Evolutionary conservation across 805 yeast species (phyloP), one percentile per base, ranked within the genome.

Genomic region (Ogataea angusta): DNA sequence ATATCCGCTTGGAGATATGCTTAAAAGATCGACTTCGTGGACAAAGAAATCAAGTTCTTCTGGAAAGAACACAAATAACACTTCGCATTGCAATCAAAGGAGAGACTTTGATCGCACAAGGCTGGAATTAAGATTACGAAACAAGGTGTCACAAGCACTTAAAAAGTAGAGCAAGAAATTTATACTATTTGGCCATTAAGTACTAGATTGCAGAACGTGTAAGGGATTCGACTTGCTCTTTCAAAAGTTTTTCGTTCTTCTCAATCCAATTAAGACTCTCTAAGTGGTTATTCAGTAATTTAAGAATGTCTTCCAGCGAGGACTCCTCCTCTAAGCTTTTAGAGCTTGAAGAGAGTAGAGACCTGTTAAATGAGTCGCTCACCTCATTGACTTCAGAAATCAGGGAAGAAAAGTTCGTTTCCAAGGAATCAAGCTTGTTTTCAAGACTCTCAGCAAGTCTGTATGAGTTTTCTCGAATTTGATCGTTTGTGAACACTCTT

Each of bases 201-300:
- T 23, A 30, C 16, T 22, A 30, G 26, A 36, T 23, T 19, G 41
- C 17, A 30, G 40, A 33, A 4, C 47, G 53, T 31, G 53, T 60
- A 27, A 70, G 46, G 37, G 60, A 58, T 26, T 72, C 76, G 45
- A 93, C 61, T 61, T 86, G 84, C 26, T 75, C 73, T 58, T 83
- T 86, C 52, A 93, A 70, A 17, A 68, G 68, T 14, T 72, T 72
- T 38, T 95, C 87, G 47, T 81, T 77, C 47, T 73, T 74, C 57
- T 93, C 96, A 42, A 93, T 76, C 72, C 90, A 89, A 59, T 82
- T 88, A 64, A 93, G 73, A 47, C 95, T 87, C 47, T 90, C 93
- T 62, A 93, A 69, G 62, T 93, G 98, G 33, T 87, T 78, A 59
- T 91, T 90, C 57, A 93, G 73, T 48, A 93, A 70, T 60, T 80